phyloP scores from a whole-genome alignment of 345 rosid species.

The Hypericum perforatum region DNA sequence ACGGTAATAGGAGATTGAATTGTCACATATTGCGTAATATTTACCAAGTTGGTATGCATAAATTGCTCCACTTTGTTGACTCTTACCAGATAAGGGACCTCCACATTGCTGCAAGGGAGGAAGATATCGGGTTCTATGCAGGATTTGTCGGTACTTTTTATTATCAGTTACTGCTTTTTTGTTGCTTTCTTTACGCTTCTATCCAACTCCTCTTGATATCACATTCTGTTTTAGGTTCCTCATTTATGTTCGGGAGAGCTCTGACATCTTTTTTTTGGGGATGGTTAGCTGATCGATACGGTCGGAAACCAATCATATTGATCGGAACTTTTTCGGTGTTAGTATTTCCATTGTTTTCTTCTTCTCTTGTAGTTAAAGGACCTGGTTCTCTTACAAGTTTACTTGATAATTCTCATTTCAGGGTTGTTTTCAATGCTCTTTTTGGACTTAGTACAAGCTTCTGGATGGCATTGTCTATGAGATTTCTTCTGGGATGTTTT shows the following conservation, averaged over 20 bases:
- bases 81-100: conserved; percentile 12
- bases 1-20: too few species aligned
- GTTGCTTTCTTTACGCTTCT: neutral
- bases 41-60: too few species aligned
- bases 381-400: conserved; percentile 2
- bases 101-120: conserved; percentile 15
- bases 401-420: conserved; percentile 3
- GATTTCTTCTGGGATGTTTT: conserved; percentile 18
- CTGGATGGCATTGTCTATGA: conserved; percentile 14
- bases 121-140: conserved; percentile 20
- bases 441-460: conserved; percentile 20
- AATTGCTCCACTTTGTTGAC: neutral
- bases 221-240: conserved; percentile 9
- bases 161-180: neutral
- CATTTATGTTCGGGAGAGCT: conserved; percentile 22
- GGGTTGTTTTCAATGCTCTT: conserved; percentile 13
- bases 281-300: conserved; percentile 19
- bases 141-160: conserved; percentile 16
- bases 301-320: conserved; percentile 17
- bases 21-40: too few species aligned
- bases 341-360: conserved; percentile 1
- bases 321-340: conserved; percentile 16
- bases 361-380: neutral
- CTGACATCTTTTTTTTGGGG: conserved; percentile 18
- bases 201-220: neutral